A percentile compares a stretch with the other conserved stretches of the same genome.
Conservation (phyloP, 2,329 filamentous ascomycete species). For the Aspergillus fructus region DNA sequence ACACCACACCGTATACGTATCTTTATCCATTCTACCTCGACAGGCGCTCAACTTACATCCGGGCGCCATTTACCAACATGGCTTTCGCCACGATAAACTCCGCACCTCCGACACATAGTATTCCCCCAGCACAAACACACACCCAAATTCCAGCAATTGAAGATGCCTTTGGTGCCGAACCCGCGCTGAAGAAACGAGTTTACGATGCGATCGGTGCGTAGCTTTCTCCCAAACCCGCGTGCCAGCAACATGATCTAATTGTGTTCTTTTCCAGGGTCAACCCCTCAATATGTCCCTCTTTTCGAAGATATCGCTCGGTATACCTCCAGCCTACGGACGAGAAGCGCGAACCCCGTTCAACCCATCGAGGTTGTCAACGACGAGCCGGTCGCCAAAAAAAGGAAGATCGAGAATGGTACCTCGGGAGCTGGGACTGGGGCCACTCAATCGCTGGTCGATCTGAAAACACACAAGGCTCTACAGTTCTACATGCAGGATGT, state of each 20-base stretch:
- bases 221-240: constrained; percentile 11
- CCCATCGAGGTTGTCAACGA: constrained; percentile 26
- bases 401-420: constrained; percentile 47
- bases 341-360: constrained; percentile 28
- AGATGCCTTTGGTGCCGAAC: constrained; percentile 41
- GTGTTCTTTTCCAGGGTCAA: constrained; percentile 27
- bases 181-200: constrained; percentile 40
- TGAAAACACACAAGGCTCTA: constrained; percentile 34
- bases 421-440: constrained; percentile 16
- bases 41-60: background rate
- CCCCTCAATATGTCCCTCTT: constrained; percentile 40
- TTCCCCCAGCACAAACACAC: background rate
- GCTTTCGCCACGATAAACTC: constrained; percentile 39
- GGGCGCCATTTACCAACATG: constrained; percentile 27
- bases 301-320: constrained; percentile 53
- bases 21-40: background rate
- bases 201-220: constrained; percentile 45
- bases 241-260: constrained; percentile 6
- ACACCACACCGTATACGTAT: background rate
- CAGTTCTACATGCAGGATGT: constrained; percentile 54
- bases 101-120: constrained; percentile 15
- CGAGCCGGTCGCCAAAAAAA: constrained; percentile 47
- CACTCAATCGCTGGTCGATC: constrained; percentile 29
- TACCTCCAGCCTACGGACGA: constrained; percentile 39
- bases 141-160: constrained; percentile 34